Evolutionary conservation across 352 stramenopile species (phyloP).

Genomic region (Pilasporangium apinafurcum): DNA sequence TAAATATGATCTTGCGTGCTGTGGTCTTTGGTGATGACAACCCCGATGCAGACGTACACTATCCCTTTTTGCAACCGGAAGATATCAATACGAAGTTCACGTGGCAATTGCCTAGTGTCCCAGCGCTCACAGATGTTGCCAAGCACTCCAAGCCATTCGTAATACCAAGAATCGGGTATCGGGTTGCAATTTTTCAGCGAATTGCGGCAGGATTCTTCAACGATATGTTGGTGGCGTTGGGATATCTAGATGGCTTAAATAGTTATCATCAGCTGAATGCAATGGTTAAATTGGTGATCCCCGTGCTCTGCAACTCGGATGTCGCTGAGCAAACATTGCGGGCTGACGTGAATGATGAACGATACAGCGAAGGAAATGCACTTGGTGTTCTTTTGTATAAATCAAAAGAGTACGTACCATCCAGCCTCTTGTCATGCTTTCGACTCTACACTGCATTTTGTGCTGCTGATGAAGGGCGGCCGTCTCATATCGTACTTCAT

Average conservation of each 20-base stretch:
- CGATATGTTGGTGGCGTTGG: slow-evolving; percentile 39
- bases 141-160: no score
- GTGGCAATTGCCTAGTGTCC: slow-evolving; percentile 23
- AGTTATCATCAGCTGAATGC: slow-evolving; percentile 37
- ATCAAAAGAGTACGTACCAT: slow-evolving; percentile 22
- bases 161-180: slow-evolving; percentile 2
- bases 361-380: slow-evolving; percentile 3
- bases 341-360: no score
- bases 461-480: slow-evolving; percentile 16
- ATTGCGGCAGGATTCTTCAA: slow-evolving; percentile 54
- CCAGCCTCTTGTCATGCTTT: slow-evolving; percentile 34
- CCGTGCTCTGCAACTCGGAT: slow-evolving; percentile 27
- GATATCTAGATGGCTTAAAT: slow-evolving; percentile 45
- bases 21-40: slow-evolving; percentile 29
- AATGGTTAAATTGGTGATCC: slow-evolving; percentile 59
- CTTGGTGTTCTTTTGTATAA: slow-evolving; percentile 21
- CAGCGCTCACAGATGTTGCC: slow-evolving; percentile 1
- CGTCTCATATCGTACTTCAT: slow-evolving; percentile 25
- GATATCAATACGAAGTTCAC: slow-evolving; percentile 15
- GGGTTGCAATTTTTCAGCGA: slow-evolving; percentile 34
- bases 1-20: slow-evolving; percentile 35
- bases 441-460: slow-evolving; percentile 46
- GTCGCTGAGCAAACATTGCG: slow-evolving; percentile 29
- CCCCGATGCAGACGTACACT: slow-evolving; percentile 4
- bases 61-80: slow-evolving; percentile 19